These are phyloP conservation scores for Trypanosoma cruzi DNA, from an alignment of 208 protist genomes.

Conservation along the genomic window DNA sequence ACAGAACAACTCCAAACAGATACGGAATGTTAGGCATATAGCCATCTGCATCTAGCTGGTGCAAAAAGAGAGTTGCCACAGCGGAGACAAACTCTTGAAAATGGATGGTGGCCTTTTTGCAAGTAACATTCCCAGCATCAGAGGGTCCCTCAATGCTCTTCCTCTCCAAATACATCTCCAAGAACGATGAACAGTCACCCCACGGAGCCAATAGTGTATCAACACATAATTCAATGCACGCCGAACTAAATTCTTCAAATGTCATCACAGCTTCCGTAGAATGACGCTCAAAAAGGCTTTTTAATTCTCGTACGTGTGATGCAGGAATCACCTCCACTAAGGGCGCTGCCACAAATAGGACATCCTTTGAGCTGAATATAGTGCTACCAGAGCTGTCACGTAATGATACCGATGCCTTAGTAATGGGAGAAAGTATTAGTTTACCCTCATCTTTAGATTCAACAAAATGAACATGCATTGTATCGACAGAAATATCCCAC, in stretches of 20 bases:
- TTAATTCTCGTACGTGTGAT: slow-evolving; percentile 24
- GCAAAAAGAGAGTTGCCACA: slow-evolving; percentile 33
- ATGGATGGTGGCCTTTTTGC: background rate
- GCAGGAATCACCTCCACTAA: slow-evolving; percentile 27
- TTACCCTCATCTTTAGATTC: slow-evolving; percentile 15
- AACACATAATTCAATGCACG: slow-evolving; percentile 18
- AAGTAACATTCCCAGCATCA: background rate
- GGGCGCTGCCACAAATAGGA: slow-evolving; percentile 29
- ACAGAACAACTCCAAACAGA: slow-evolving; percentile 29
- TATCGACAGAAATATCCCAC: slow-evolving; percentile 23
- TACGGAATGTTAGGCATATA: slow-evolving; percentile 30
- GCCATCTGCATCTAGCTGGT: slow-evolving; percentile 12
- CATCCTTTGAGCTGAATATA: slow-evolving; percentile 28
- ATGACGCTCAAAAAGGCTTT: slow-evolving; percentile 21
- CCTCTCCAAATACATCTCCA: slow-evolving; percentile 1
- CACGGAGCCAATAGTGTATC: background rate
- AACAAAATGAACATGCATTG: slow-evolving; percentile 28
- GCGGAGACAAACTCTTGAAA: slow-evolving; percentile 44
- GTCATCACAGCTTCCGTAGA: slow-evolving; percentile 17
- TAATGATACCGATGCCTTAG: slow-evolving; percentile 32
- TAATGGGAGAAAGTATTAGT: slow-evolving; percentile 39
- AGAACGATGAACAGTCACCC: slow-evolving; percentile 11
- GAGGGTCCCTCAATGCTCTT: background rate
- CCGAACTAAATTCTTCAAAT: slow-evolving; percentile 19
- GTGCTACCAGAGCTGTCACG: slow-evolving; percentile 26